These are phyloP conservation scores for Lentinula raphanica DNA, from an alignment of 768 basidiomycete genomes.

Conservation along the genomic window DNA sequence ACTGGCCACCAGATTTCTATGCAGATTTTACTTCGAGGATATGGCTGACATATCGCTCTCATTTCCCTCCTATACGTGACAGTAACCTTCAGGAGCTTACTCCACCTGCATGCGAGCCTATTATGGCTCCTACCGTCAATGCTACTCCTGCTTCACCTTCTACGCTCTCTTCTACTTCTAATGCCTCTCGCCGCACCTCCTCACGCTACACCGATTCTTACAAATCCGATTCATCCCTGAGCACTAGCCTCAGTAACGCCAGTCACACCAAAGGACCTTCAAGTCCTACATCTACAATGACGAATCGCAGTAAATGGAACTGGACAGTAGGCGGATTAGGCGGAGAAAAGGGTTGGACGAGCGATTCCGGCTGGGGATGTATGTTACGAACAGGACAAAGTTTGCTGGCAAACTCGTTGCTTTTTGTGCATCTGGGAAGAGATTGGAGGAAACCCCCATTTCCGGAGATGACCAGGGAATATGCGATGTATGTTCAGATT, in stretches of 20 bases:
- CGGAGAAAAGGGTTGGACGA: slow-evolving; percentile 77
- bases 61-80: slow-evolving; percentile 79
- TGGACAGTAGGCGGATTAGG: slow-evolving; percentile 41
- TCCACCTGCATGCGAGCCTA: slow-evolving; percentile 6
- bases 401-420: slow-evolving; percentile 73
- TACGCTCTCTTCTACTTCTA: background rate
- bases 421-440: slow-evolving; percentile 70
- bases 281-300: slow-evolving; percentile 34
- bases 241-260: slow-evolving; percentile 6
- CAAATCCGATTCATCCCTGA: slow-evolving; percentile 9
- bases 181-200: background rate
- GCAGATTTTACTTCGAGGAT: slow-evolving; percentile 83
- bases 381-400: slow-evolving; percentile 88
- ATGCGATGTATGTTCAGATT: slow-evolving; percentile 86
- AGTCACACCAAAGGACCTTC: slow-evolving; percentile 14
- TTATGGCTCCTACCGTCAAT: slow-evolving; percentile 11
- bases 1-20: slow-evolving; percentile 83
- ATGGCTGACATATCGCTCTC: slow-evolving; percentile 90
- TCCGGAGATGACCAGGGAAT: slow-evolving; percentile 54
- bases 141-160: slow-evolving; percentile 10
- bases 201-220: slow-evolving; percentile 8
- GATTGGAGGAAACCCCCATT: slow-evolving; percentile 82
- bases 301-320: slow-evolving; percentile 51
- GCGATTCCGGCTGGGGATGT: slow-evolving; percentile 87
- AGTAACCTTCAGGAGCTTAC: slow-evolving; percentile 34